Evolutionary conservation across 495 filamentous ascomycete genomes (phyloP).

Genomic region (Hamigera avellanea): DNA sequence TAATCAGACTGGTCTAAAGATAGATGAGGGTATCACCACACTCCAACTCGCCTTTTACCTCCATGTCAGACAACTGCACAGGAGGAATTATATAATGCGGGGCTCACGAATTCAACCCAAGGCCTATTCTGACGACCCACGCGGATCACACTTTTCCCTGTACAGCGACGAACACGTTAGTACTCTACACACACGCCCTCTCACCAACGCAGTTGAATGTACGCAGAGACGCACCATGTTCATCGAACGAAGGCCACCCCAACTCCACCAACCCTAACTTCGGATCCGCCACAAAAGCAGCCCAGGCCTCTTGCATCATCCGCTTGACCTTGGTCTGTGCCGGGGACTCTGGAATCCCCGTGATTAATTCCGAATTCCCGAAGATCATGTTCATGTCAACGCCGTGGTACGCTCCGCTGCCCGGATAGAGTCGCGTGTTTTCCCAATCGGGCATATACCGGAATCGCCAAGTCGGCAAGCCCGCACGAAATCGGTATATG

Average conservation of each 20-base stretch:
- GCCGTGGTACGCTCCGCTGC: slow-evolving; percentile 36
- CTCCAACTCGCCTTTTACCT: too few species aligned
- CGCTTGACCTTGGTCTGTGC: slow-evolving; percentile 19
- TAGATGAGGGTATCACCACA: too few species aligned
- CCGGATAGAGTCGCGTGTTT: slow-evolving; percentile 31
- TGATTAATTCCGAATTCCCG: slow-evolving; percentile 26
- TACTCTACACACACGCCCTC: too few species aligned
- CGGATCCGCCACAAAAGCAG: slow-evolving; percentile 39
- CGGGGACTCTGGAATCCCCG: slow-evolving; percentile 17
- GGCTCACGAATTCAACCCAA: too few species aligned
- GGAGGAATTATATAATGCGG: too few species aligned
- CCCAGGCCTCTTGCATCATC: slow-evolving; percentile 36
- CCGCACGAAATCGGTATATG: slow-evolving; percentile 14
- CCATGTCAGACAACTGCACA: too few species aligned
- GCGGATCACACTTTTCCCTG: too few species aligned
- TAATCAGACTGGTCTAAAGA: too few species aligned
- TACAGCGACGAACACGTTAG: too few species aligned
- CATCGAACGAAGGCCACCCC: slow-evolving; percentile 28
- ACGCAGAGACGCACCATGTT: slow-evolving; percentile 11
- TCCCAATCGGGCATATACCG: slow-evolving; percentile 40
- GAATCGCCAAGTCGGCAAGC: slow-evolving; percentile 37
- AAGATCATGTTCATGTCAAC: slow-evolving; percentile 38
- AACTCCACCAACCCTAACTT: slow-evolving; percentile 24
- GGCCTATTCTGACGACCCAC: too few species aligned
- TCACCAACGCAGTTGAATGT: too few species aligned